Base-by-base conservation (phyloP, 768 basidiomycete species). In the Psilocybe subaeruginosa region DNA sequence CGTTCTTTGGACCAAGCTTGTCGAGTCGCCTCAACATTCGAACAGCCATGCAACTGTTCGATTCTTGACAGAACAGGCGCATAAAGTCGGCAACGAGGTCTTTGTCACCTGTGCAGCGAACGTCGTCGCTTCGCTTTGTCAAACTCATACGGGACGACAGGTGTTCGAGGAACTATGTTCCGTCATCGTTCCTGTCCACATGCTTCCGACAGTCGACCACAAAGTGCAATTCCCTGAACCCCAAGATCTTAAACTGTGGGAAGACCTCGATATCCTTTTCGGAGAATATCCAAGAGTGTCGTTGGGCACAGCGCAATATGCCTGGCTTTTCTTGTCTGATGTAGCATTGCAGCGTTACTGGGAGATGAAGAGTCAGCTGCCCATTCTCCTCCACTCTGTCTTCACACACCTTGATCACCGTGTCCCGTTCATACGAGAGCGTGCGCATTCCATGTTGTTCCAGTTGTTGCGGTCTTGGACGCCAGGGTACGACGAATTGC, bases 21-120 rank as follows among this genome's bases (percentile, higher is more conserved):
- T 93, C 4, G 90, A 91, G 27, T 77, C 84, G 3, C 87, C 89
- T 27, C 80, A 87, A 65, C 82, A 87, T 57, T 80, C 83, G 23
- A 94, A 95, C 62, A 91, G 91, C 1, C 90, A 88, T 56, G 91
- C 92, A 3, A 80, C 93, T 14, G 80, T 92, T 52, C 84, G 89
- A 31, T 98, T 94, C 73, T 78, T 98, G 2, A 78, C 97, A 37
- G 93, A 95, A 65, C 93, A 97, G 68, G 91, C 93, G 0, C 87
- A 90, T 64, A 91, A 90, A 72, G 88, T 95, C 46, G 89, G 91
- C 41, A 94, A 86, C 64, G 81, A 83, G 4, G 83, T 86, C 14
- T 96, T 93, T 73, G 84, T 97, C 60, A 80, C 79, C 47, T 92
- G 92, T 68, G 91, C 92, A 0, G 85, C 90, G 47, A 89, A 89